These are phyloP conservation scores for Suillus brevipes DNA, from an alignment of 768 basidiomycete genomes.

Conservation along the genomic window DNA sequence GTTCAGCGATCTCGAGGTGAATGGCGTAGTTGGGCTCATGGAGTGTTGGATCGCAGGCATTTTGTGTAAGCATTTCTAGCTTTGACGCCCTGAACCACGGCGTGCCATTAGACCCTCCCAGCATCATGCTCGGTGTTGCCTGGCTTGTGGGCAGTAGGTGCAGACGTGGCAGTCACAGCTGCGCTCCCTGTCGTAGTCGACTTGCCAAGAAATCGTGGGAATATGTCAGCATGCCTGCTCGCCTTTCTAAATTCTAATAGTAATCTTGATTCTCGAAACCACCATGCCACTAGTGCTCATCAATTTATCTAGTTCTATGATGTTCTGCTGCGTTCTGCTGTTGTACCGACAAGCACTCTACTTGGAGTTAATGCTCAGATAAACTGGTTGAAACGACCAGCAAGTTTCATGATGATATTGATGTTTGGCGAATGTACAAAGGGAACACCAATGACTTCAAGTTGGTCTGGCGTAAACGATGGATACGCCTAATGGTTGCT, in stretches of 20 bases:
- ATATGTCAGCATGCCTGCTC: neutral
- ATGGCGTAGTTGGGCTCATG: slow-evolving; percentile 89
- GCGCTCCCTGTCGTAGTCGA: slow-evolving; percentile 4
- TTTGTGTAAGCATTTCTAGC: slow-evolving; percentile 70
- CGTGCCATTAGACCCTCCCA: slow-evolving; percentile 49
- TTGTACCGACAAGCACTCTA: neutral
- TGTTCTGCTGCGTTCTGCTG: neutral
- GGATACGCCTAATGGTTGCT: neutral
- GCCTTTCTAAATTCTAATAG: neutral
- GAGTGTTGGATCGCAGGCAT: slow-evolving; percentile 84
- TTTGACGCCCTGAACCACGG: slow-evolving; percentile 59
- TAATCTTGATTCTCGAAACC: no score
- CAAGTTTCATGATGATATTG: neutral
- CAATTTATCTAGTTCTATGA: neutral
- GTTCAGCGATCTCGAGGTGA: slow-evolving; percentile 92
- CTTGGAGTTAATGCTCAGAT: neutral
- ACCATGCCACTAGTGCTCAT: neutral
- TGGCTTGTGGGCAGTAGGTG: neutral
- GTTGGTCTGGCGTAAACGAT: neutral
- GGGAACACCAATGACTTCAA: neutral
- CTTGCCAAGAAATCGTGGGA: neutral
- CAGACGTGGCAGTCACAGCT: neutral
- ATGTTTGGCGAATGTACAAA: neutral
- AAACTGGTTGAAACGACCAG: neutral
- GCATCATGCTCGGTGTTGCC: slow-evolving; percentile 34